Evolutionary conservation across 2,329 filamentous ascomycete genomes (phyloP), one percentile per base, ranked within the genome.

Genomic region (Aureobasidium sp.): DNA sequence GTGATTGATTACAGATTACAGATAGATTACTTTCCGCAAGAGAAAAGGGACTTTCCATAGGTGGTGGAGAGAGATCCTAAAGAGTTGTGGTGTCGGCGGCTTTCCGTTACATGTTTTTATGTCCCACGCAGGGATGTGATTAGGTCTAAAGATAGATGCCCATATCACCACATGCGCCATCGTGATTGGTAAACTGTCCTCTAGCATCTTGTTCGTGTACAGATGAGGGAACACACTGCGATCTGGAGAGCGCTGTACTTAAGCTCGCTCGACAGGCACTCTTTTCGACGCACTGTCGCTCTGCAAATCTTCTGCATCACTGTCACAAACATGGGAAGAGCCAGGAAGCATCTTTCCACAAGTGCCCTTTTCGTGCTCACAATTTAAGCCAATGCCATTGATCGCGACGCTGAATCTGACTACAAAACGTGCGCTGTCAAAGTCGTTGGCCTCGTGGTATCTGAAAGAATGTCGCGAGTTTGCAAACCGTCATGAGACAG

Each of bases 221-320:
- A 50, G 23, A 50, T 50, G 46, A 27, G 29, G 29, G 46, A 50
- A 50, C 3, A 23, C 23, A 50, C 46, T 50, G 46, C 46, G 8
- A 50, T 51, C 48, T 51, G 27, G 48, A 51, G 48, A 51, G 48
- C 27, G 27, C 48, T 34, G 27, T 51, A 51, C 48, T 51, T 51
- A 17, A 34, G 48, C 48, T 51, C 48, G 48, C 48, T 51, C 48
- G 48, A 34, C 48, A 51, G 48, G 48, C 48, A 51, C 48, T 51
- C 27, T n/a, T 51, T 34, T 34, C 26, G 48, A 51, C 48, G 48
- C 15, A 51, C 48, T 34, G 48, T 51, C 48, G 48, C 15, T 51
- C 48, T 36, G 48, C 48, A 51, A 51, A 51, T 51, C 48, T 51
- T 51, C 48, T 34, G 27, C 15, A 51, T 51, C 26, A 34, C 27